Conservation (phyloP, 2,329 filamentous ascomycete species). For the Chalara sp. region DNA sequence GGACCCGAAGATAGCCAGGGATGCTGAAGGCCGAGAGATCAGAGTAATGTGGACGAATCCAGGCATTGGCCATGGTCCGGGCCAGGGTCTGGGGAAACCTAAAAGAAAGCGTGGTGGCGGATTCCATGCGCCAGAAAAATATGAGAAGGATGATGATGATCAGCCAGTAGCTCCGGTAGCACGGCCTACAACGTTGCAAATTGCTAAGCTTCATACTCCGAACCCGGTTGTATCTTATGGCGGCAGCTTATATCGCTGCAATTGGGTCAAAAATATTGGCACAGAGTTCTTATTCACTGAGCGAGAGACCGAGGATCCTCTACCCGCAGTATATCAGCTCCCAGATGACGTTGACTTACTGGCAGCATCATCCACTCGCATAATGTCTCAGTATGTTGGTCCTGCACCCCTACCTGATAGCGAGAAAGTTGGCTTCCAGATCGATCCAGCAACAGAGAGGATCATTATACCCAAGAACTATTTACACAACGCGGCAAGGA, state of each 20-base stretch:
- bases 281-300: constrained; percentile 71
- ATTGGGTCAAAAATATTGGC: constrained; percentile 78
- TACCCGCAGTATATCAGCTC: constrained; percentile 40
- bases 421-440: not conserved
- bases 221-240: constrained; percentile 77
- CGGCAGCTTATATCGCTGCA: constrained; percentile 69
- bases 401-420: not conserved
- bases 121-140: constrained; percentile 7
- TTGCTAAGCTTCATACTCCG: constrained; percentile 71
- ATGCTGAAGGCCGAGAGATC: not conserved
- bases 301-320: constrained; percentile 33
- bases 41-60: constrained; percentile 8
- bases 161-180: not conserved
- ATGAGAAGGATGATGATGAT: constrained; percentile 6
- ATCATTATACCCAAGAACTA: constrained; percentile 10
- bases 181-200: constrained; percentile 50
- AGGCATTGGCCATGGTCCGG: not conserved
- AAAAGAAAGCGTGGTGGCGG: constrained; percentile 5
- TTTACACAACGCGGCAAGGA: constrained; percentile 21
- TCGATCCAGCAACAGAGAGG: not conserved
- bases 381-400: constrained; percentile 48
- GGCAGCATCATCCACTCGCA: constrained; percentile 58
- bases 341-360: constrained; percentile 60
- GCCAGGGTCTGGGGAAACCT: constrained; percentile 9
- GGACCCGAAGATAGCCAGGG: too few relatives aligned